Evolutionary conservation across 1,139 yeast genomes (phyloP).

Genomic region (Lodderomyces pseudojiufengensis): DNA sequence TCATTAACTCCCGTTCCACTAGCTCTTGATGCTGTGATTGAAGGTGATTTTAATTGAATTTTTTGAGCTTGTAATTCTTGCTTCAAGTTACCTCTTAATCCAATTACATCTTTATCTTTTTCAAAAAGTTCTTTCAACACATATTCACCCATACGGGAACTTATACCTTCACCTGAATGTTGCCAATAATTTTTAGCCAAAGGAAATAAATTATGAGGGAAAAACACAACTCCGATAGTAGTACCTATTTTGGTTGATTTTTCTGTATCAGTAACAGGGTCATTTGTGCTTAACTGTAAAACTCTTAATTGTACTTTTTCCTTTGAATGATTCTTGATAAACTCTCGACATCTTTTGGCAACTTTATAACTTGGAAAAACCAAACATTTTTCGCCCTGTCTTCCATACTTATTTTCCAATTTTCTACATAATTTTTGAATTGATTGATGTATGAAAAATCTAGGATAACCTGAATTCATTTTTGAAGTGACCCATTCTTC

Average conservation of each 20-base stretch:
- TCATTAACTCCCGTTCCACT: slow-evolving; percentile 20
- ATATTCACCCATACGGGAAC: slow-evolving; percentile 86
- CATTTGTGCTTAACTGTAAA: slow-evolving; percentile 73
- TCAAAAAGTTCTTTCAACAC: slow-evolving; percentile 60
- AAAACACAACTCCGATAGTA: slow-evolving; percentile 72
- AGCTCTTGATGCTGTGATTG: slow-evolving; percentile 25
- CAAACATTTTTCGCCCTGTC: slow-evolving; percentile 69
- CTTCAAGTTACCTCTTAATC: slow-evolving; percentile 19
- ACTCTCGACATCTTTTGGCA: slow-evolving; percentile 84
- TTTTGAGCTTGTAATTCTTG: slow-evolving; percentile 38
- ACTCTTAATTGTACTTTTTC: slow-evolving; percentile 49
- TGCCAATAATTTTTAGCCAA: slow-evolving; percentile 92
- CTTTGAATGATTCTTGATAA: slow-evolving; percentile 45
- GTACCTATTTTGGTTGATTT: slow-evolving; percentile 58
- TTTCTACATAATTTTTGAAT: slow-evolving; percentile 59
- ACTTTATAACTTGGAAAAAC: slow-evolving; percentile 73
- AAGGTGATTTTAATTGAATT: slow-evolving; percentile 35
- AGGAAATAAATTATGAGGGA: slow-evolving; percentile 52
- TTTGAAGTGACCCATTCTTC: slow-evolving; percentile 75
- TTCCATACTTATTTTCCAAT: slow-evolving; percentile 61
- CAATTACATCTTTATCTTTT: slow-evolving; percentile 12
- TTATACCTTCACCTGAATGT: slow-evolving; percentile 92
- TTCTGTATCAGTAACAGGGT: slow-evolving; percentile 59
- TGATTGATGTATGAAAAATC: slow-evolving; percentile 74
- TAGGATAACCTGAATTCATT: slow-evolving; percentile 86